Conservation (phyloP, 169 alveolate genomes). For the Plasmodium gonderi region DNA sequence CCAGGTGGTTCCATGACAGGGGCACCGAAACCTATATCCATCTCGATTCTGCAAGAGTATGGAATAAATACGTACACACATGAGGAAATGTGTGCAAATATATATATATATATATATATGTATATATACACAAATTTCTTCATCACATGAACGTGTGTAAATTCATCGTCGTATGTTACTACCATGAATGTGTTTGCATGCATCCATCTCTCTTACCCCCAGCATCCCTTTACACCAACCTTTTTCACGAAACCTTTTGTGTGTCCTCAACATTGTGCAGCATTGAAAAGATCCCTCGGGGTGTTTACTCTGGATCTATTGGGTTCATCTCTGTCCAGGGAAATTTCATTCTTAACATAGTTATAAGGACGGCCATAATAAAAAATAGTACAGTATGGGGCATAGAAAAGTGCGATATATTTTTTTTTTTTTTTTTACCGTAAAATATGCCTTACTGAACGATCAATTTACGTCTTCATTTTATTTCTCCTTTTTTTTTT, state of each 20-base stretch:
- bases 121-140: not conserved
- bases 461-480: not conserved
- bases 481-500: not conserved
- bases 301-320: slow-evolving; percentile 77
- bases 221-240: not conserved
- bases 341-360: slow-evolving; percentile 72
- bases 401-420: not conserved
- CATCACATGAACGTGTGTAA: not conserved
- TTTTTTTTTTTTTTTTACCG: not conserved
- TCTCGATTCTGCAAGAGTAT: slow-evolving; percentile 63
- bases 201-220: not conserved
- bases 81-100: not conserved
- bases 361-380: slow-evolving; percentile 75
- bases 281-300: slow-evolving; percentile 76
- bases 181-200: not conserved
- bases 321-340: slow-evolving; percentile 76
- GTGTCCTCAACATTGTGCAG: slow-evolving; percentile 22
- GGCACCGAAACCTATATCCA: slow-evolving; percentile 76
- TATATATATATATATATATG: not conserved
- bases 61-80: not conserved
- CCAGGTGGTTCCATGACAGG: slow-evolving; percentile 85
- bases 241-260: not conserved
- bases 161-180: not conserved
- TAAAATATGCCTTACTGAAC: too few species aligned
- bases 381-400: not conserved